These are phyloP conservation scores for Chrysopogon serrulatus DNA, from an alignment of 176 grass and related monocot genomes.

Conservation along the genomic window DNA sequence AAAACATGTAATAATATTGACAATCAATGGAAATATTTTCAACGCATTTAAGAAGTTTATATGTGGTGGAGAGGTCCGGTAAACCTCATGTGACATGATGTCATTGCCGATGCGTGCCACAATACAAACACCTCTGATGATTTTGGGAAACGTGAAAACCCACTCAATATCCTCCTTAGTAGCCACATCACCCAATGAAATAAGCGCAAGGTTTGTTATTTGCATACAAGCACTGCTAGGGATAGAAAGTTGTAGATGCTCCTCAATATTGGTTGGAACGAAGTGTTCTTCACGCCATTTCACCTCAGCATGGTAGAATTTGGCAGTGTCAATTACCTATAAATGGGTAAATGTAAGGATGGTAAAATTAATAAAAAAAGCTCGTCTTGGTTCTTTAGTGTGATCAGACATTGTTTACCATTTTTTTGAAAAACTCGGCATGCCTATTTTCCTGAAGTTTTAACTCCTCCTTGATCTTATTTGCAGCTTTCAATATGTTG, in stretches of 20 bases:
- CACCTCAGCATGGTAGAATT: neutral
- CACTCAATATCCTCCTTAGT: neutral
- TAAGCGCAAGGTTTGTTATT: neutral
- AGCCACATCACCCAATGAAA: neutral
- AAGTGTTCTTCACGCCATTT: neutral
- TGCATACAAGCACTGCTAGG: neutral
- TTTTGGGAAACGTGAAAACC: neutral
- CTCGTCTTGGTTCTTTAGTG: too few species aligned
- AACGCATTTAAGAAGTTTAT: too few species aligned
- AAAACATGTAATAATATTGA: too few species aligned
- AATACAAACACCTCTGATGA: neutral
- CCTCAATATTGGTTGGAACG: neutral
- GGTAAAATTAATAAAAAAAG: too few species aligned
- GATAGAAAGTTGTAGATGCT: conserved; percentile 2
- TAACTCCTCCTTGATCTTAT: conserved; percentile 12
- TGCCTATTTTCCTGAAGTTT: conserved; percentile 8
- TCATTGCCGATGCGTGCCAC: neutral
- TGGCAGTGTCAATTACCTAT: neutral
- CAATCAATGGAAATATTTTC: too few species aligned
- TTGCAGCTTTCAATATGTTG: neutral
- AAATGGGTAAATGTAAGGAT: too few species aligned
- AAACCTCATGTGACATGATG: neutral
- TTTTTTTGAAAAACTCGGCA: neutral
- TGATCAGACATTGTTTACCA: neutral
- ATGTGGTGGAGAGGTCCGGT: too few species aligned